These are phyloP conservation scores for Staphylotrichum tortipilum DNA, from an alignment of 495 filamentous ascomycete genomes.

Conservation along the genomic window DNA sequence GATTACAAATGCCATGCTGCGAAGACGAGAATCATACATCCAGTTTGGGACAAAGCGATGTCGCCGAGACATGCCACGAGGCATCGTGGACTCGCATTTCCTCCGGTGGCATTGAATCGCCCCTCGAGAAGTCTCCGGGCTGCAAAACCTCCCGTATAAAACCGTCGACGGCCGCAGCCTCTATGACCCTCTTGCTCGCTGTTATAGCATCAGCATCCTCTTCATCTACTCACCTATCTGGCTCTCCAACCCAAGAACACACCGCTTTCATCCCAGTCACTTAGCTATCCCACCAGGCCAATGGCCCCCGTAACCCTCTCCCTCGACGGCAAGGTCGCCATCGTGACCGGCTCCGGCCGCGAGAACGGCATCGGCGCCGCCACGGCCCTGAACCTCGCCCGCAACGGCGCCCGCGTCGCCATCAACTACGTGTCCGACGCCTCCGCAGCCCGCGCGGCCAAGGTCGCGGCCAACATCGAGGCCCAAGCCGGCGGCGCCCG, in stretches of 20 bases:
- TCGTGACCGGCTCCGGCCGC: background rate
- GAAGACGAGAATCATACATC: too few relatives aligned
- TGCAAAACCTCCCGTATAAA: too few relatives aligned
- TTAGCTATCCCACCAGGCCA: background rate
- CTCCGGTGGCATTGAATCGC: too few relatives aligned
- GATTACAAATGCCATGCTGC: background rate
- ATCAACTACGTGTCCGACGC: background rate
- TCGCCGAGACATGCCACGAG: too few relatives aligned
- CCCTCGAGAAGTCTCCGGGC: too few relatives aligned
- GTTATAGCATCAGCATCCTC: background rate
- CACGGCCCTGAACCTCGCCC: background rate
- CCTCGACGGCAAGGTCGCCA: background rate
- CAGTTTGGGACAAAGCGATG: too few relatives aligned
- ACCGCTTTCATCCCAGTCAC: too few relatives aligned
- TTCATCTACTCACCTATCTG: background rate
- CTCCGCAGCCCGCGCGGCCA: background rate
- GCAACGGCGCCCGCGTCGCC: background rate
- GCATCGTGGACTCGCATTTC: too few relatives aligned
- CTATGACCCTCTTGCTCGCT: background rate
- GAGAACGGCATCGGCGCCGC: constrained; percentile 1
- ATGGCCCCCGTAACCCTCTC: background rate
- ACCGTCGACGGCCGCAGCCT: too few relatives aligned
- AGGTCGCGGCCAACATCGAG: background rate
- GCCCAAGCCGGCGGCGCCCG: background rate
- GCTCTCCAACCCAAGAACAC: background rate